Percentiles rank a stretch among this genome's conserved stretches.
phyloP scores from a whole-genome alignment of 352 stramenopile genomes.

The Phytopythium boreale region DNA sequence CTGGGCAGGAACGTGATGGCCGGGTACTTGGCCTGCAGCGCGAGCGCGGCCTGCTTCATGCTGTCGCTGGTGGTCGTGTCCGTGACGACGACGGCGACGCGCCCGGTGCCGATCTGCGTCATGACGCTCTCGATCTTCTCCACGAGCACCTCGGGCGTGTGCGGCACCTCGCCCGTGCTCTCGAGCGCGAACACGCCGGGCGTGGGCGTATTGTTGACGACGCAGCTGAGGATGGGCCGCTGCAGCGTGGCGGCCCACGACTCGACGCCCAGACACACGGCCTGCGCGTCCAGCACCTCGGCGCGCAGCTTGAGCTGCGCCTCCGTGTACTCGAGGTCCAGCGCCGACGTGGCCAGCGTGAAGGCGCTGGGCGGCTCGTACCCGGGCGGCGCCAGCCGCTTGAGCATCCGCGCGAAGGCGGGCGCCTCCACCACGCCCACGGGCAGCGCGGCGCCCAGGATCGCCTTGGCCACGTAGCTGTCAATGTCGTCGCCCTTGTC shows the following conservation, averaged over 20 bases:
- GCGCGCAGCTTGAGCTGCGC: constrained; percentile 56
- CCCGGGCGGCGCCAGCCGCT: constrained; percentile 37
- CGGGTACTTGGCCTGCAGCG: constrained; percentile 54
- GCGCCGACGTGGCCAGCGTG: constrained; percentile 38
- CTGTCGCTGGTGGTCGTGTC: constrained; percentile 32
- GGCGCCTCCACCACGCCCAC: constrained; percentile 57
- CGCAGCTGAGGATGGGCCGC: constrained; percentile 48
- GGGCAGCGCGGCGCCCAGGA: constrained; percentile 48
- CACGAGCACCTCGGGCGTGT: constrained; percentile 43
- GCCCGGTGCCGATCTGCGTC: constrained; percentile 48
- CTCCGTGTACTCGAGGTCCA: constrained; percentile 64
- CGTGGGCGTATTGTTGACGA: constrained; percentile 45
- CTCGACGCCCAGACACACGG: constrained; percentile 55
- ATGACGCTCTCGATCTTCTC: constrained; percentile 64
- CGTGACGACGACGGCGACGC: constrained; percentile 54
- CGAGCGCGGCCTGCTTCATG: constrained; percentile 51
- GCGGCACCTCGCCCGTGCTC: constrained; percentile 41
- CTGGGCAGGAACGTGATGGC: constrained; percentile 61
- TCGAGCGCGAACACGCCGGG: constrained; percentile 55
- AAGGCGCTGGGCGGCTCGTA: constrained; percentile 55
- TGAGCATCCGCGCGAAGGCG: constrained; percentile 60
- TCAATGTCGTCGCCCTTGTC: constrained; percentile 57
- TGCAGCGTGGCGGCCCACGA: constrained; percentile 39
- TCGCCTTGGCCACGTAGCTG: constrained; percentile 49
- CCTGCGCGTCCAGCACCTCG: constrained; percentile 45